phyloP scores from a whole-genome alignment of 495 filamentous ascomycete genomes.

The Hyaloscypha hepaticicola region DNA sequence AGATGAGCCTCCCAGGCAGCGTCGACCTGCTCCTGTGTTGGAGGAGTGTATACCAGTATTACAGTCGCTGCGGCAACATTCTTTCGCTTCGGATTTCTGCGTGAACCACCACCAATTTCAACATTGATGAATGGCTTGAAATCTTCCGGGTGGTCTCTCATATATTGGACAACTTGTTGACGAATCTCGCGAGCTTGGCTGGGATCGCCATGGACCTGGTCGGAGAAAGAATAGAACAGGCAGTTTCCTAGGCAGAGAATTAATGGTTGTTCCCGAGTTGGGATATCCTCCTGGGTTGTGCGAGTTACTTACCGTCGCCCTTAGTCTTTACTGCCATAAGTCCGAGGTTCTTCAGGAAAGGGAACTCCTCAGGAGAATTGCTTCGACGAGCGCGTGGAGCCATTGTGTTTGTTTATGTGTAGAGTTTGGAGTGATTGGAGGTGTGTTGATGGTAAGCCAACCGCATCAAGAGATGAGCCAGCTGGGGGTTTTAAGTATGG shows the following conservation, averaged over 20 bases:
- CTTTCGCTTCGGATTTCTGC: conserved; percentile 63
- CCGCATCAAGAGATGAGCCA: not conserved
- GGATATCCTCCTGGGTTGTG: not conserved
- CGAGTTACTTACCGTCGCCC: conserved; percentile 47
- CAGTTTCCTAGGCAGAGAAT: conserved; percentile 58
- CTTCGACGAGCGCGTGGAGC: conserved; percentile 2
- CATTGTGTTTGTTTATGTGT: conserved; percentile 3
- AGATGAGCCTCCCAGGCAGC: conserved; percentile 62
- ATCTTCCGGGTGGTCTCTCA: conserved; percentile 56
- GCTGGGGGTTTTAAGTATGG: not conserved
- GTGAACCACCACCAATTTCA: conserved; percentile 49
- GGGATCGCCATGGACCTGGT: conserved; percentile 70
- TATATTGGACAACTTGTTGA: conserved; percentile 58
- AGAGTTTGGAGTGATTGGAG: not conserved
- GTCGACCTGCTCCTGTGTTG: conserved; percentile 57
- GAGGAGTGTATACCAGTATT: conserved; percentile 32
- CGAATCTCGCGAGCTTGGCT: conserved; percentile 59
- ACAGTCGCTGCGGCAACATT: conserved; percentile 45
- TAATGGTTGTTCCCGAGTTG: not conserved
- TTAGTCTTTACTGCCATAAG: conserved; percentile 50
- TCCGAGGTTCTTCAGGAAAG: conserved; percentile 46
- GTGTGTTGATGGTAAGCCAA: not conserved
- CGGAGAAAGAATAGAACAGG: conserved; percentile 74
- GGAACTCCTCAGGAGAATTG: conserved; percentile 44
- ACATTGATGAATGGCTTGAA: conserved; percentile 68